Percentiles rank a stretch among this genome's conserved stretches.
These are phyloP conservation scores for Komagataella mondaviorum DNA, from an alignment of 805 yeast species.

Conservation along the genomic window DNA sequence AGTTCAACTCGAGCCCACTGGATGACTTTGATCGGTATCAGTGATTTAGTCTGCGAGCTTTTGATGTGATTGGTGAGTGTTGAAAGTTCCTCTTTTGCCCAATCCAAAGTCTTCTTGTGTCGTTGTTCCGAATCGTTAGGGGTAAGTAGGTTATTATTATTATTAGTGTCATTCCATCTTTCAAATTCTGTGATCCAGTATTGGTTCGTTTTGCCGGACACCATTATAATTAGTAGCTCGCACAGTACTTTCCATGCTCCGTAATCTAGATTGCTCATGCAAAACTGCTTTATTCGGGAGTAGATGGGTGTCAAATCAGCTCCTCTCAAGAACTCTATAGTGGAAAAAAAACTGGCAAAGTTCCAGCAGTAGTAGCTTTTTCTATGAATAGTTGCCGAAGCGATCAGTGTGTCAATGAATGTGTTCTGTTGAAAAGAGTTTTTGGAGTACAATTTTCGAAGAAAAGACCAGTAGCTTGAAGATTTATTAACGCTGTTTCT, in stretches of 20 bases:
- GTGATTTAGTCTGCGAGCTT: background rate
- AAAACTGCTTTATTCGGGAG: constrained; percentile 3
- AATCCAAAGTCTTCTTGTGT: background rate
- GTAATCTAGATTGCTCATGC: constrained; percentile 7
- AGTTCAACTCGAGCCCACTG: background rate
- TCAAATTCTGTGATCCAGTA: background rate
- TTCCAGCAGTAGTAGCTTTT: constrained; percentile 35
- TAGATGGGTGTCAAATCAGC: constrained; percentile 1
- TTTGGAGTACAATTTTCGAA: constrained; percentile 5
- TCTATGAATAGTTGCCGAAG: constrained; percentile 25
- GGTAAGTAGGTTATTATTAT: background rate
- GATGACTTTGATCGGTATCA: background rate
- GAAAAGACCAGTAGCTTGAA: constrained; percentile 17
- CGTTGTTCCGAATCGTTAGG: background rate
- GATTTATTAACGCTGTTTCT: constrained; percentile 19
- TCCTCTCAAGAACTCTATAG: constrained; percentile 1
- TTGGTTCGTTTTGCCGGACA: background rate
- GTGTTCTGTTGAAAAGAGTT: background rate
- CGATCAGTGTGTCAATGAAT: constrained; percentile 10
- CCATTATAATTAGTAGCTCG: background rate
- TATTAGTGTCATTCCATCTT: background rate
- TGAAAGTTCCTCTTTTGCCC: background rate
- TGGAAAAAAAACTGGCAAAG: constrained; percentile 19
- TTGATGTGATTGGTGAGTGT: background rate
- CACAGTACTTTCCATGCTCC: constrained; percentile 1